Base-by-base conservation (phyloP, 2,329 filamentous ascomycete genomes). In the Lachnellula hyalina region DNA sequence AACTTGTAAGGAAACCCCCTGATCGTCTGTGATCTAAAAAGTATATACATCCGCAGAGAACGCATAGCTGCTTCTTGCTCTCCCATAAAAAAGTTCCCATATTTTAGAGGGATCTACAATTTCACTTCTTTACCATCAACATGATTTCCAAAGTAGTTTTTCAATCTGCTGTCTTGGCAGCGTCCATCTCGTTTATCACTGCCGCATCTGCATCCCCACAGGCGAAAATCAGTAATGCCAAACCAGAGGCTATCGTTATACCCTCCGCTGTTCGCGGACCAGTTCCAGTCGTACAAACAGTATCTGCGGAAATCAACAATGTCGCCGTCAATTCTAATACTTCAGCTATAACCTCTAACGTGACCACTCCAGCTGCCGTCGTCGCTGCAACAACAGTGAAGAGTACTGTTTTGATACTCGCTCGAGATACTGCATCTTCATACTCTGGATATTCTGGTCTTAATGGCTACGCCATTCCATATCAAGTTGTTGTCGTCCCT, bases 381-480 rank as follows among this genome's bases (percentile, higher is more conserved):
- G 51, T 60, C 9, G 50, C 54, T 5, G 58, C 48, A 25, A 55
- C 53, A 5, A 50, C 49, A 36, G 52, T 60, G 9, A 34, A 45
- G 12, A 76, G 57, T 68, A 83, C 79, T 32, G 75, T 84, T 53
- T 71, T 85, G 45, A 72, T 85, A 48, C 73, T 85, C 59, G 80
- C 79, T 41, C 73, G 75, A 59, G 80, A 84, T 63, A 61, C 73
- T 38, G 69, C 71, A 23, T 73, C 78, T 2, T 77, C 77, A 8
- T 70, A 69, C 17, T 75, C 76, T 28, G 77, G 77, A 12, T 75
- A 74, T 36, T 76, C 75, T 12, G 82, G 81, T 23, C 74, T 85
- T 8, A 77, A 81, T 63, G 81, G 74, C 54, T 85, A 85, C 62
- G 82, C 80, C 34, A 84, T 85, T 58, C 80, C 81, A 1, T 84